Evolutionary conservation across 2,329 filamentous ascomycete genomes (phyloP), one percentile per base, ranked within the genome.

Genomic region (Phyllachora maydis): DNA sequence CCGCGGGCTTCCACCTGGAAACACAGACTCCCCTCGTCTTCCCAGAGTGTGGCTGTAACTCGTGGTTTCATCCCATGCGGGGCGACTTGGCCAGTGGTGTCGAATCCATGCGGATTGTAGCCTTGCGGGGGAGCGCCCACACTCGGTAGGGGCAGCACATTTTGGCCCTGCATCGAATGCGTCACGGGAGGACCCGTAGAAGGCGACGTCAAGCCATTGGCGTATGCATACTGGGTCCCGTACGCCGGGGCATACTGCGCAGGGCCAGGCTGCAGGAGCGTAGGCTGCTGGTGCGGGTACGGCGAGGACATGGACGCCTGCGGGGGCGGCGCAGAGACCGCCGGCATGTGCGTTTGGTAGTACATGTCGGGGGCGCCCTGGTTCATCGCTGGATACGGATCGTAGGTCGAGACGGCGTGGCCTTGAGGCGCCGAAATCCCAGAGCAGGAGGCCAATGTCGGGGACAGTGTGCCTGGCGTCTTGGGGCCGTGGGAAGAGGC

Each of bases 1-100:
- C 85, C 85, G 35, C 88, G 75, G 4, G 88, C 85, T 48, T 95
- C 88, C 2, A 95, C 88, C 45, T 95, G 88, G 44, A 95, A 98
- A 52, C 88, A 98, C 15, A 95, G 57, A 42, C 82, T 95, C 16
- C 88, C 88, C 43, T 98, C 88, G 35, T 98, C 88, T 54, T 95
- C 88, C 88, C 88, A 98, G 13, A 98, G 49, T 0, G 88, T 98
- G 6, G 88, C 88, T 4, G 88, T 95, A 14, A 98, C 88, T 31
- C 85, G 64, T 11, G 88, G 88, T 54, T 95, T 95, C 68, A 92
- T 90, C 15, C 85, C 85, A 3, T 78, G 77, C 6, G 88, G 88
- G 11, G 82, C 78, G 29, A 91, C 55, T 46, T 95, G 88, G 6
- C 88, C 88, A n/a, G 79, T 90, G 6, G 72, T 75, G 43, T 95